Evolutionary conservation across 345 rosid genomes (phyloP).

Genomic region (Cochlearia excelsa): DNA sequence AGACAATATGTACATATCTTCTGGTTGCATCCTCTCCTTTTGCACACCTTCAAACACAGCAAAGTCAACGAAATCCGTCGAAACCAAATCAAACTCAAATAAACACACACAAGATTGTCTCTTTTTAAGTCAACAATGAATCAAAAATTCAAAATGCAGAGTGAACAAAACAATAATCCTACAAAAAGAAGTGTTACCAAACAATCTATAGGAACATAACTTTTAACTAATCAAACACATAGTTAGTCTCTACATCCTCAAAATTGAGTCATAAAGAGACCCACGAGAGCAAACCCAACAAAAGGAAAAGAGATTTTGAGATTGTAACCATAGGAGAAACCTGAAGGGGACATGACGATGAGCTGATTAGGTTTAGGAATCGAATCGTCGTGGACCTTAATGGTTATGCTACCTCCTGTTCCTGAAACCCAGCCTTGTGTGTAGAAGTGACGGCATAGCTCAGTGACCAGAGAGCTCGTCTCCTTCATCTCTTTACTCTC

Average conservation of each 20-base stretch:
- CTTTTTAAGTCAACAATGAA: too few species aligned
- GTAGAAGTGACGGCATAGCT: conserved; percentile 88
- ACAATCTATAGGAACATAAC: too few species aligned
- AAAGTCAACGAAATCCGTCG: neutral
- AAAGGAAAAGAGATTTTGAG: neutral
- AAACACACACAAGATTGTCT: too few species aligned
- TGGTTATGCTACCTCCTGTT: conserved; percentile 90
- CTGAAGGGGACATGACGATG: conserved; percentile 97
- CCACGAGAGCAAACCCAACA: neutral
- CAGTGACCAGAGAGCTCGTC: conserved; percentile 54
- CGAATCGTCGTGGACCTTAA: conserved; percentile 73
- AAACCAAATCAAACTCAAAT: too few species aligned
- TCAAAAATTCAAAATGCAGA: neutral
- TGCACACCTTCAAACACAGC: conserved; percentile 66
- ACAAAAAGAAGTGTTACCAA: too few species aligned
- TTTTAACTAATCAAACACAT: too few species aligned
- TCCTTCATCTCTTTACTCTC: conserved; percentile 64
- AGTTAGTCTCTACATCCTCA: neutral
- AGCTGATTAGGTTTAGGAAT: conserved; percentile 70
- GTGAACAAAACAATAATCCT: too few species aligned
- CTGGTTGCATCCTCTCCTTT: conserved; percentile 97
- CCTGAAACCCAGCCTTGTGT: conserved; percentile 93
- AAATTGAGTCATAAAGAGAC: neutral
- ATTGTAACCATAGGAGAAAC: conserved; percentile 31
- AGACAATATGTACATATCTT: conserved; percentile 80